Percentiles rank a stretch among this genome's conserved stretches.
Evolutionary conservation across 2,329 filamentous ascomycete species (phyloP).

Genomic region (Zymoseptoria brevis): DNA sequence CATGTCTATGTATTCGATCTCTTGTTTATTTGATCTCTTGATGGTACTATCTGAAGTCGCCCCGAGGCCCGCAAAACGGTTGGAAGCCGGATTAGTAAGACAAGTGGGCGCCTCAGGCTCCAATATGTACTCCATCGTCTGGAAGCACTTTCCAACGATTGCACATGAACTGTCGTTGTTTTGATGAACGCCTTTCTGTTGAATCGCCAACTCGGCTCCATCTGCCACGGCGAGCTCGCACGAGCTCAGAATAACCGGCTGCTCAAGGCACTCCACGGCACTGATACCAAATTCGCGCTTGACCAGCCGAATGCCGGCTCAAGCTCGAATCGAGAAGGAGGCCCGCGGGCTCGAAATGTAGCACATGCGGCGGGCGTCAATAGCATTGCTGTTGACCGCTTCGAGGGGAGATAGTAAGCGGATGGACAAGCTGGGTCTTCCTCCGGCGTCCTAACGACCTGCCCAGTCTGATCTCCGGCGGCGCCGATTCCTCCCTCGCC

Average conservation of each 20-base stretch:
- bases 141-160: no score
- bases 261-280: constrained; percentile 60
- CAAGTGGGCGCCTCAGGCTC: no score
- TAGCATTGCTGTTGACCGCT: constrained; percentile 69
- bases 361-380: constrained; percentile 69
- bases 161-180: neutral
- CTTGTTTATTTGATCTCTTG: no score
- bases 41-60: no score
- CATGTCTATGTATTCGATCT: neutral
- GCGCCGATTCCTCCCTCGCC: constrained; percentile 74
- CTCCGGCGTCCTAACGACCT: neutral
- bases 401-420: constrained; percentile 65
- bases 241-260: constrained; percentile 58
- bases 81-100: no score
- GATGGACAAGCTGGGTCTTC: neutral
- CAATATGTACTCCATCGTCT: no score
- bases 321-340: neutral
- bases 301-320: constrained; percentile 34
- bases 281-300: constrained; percentile 63
- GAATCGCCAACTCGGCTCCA: constrained; percentile 64
- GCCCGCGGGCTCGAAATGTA: constrained; percentile 3
- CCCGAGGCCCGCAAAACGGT: no score
- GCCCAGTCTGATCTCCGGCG: constrained; percentile 68
- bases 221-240: constrained; percentile 57
- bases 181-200: constrained; percentile 67